Percentiles rank a stretch among this genome's conserved stretches.
Conservation (phyloP, 2,329 filamentous ascomycete species). For the Colletotrichum truncatum region DNA sequence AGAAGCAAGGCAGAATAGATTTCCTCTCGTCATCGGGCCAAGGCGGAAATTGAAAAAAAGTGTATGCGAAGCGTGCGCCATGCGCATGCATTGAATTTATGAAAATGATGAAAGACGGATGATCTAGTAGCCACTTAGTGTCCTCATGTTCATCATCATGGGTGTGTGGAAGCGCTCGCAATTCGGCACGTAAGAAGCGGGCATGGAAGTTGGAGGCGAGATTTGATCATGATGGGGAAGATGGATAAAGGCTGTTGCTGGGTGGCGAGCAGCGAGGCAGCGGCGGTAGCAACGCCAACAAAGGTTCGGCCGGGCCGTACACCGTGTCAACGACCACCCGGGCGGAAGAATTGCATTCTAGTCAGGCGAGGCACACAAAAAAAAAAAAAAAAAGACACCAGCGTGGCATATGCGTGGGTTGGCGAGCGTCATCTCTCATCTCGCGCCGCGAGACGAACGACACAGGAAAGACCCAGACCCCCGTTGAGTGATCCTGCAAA, state of each 20-base stretch:
- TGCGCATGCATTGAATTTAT: neutral
- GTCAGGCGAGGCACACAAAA: neutral
- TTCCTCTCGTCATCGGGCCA: neutral
- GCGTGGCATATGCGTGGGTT: slow-evolving; percentile 1
- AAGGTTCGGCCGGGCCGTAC: slow-evolving; percentile 12
- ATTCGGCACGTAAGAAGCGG: slow-evolving; percentile 13
- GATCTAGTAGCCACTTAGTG: neutral
- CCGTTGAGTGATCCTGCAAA: slow-evolving; percentile 5
- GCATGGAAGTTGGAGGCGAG: slow-evolving; percentile 25
- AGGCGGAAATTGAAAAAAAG: neutral
- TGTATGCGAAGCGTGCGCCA: too few relatives aligned
- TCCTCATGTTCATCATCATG: neutral
- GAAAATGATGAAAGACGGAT: neutral
- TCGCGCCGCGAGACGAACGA: neutral
- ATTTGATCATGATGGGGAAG: neutral
- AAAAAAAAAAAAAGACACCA: neutral
- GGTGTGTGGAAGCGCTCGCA: slow-evolving; percentile 15
- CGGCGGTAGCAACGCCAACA: neutral
- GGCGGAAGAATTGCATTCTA: slow-evolving; percentile 5
- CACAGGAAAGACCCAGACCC: neutral
- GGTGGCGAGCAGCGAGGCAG: neutral
- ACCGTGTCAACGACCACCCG: neutral
- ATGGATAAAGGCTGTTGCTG: slow-evolving; percentile 18
- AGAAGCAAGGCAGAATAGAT: slow-evolving; percentile 10
- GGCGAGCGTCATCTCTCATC: slow-evolving; percentile 6